phyloP scores from a whole-genome alignment of 768 basidiomycete species.

The Russula abietina region DNA sequence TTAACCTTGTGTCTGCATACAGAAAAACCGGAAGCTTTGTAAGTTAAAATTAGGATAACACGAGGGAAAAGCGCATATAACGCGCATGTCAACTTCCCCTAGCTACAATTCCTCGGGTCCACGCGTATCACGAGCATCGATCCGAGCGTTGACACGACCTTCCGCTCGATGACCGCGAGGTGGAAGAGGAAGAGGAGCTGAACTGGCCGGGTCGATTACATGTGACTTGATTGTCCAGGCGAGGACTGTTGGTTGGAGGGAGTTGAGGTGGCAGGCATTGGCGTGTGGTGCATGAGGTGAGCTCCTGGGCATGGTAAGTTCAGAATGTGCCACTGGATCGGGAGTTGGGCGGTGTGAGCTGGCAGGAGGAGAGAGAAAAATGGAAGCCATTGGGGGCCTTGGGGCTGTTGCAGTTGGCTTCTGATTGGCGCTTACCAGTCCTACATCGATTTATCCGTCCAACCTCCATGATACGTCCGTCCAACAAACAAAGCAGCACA shows the following conservation, averaged over 20 bases:
- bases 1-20: constrained; percentile 94
- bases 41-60: constrained; percentile 22
- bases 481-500: too few species aligned
- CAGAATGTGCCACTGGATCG: background rate
- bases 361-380: background rate
- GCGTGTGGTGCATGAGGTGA: constrained; percentile 7
- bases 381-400: too few species aligned
- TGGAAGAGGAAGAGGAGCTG: constrained; percentile 17
- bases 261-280: constrained; percentile 25
- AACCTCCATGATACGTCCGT: too few species aligned
- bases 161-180: constrained; percentile 80
- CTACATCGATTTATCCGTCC: too few species aligned
- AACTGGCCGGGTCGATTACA: constrained; percentile 16
- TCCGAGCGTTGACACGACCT: constrained; percentile 69
- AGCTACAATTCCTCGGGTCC: constrained; percentile 70
- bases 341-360: background rate
- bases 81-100: constrained; percentile 58
- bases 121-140: constrained; percentile 81
- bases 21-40: constrained; percentile 69
- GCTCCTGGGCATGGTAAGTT: constrained; percentile 5
- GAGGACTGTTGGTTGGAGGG: constrained; percentile 12
- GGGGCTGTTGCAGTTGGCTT: too few species aligned
- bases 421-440: too few species aligned
- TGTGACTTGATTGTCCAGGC: constrained; percentile 5
- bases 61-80: constrained; percentile 23